These are phyloP conservation scores for Fusarium sp. DNA, from an alignment of 2,329 filamentous ascomycete species.

Conservation along the genomic window DNA sequence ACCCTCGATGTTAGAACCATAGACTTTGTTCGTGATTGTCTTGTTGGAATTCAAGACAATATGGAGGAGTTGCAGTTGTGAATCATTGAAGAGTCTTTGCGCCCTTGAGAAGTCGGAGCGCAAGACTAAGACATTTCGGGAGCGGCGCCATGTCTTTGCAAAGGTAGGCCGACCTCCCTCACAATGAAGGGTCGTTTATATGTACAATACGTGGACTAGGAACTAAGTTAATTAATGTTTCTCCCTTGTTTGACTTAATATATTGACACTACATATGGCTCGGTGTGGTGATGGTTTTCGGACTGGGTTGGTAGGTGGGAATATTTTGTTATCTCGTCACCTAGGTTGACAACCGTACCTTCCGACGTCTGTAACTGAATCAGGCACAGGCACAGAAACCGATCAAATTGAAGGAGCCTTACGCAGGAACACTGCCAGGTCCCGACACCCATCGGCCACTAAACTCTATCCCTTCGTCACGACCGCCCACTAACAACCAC, in stretches of 20 bases:
- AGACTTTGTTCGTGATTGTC: not conserved
- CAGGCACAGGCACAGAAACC: not conserved
- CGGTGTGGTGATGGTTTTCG: not conserved
- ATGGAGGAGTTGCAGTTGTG: not conserved
- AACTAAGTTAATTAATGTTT: slow-evolving; percentile 8
- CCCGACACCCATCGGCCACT: not conserved
- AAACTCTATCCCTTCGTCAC: slow-evolving; percentile 15
- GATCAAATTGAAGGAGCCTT: slow-evolving; percentile 33
- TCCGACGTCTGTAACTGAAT: too few species aligned
- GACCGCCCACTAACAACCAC: slow-evolving; percentile 6
- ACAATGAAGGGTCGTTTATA: slow-evolving; percentile 2
- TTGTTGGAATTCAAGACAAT: not conserved
- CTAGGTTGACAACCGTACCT: not conserved
- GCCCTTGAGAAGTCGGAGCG: slow-evolving; percentile 17
- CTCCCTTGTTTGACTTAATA: slow-evolving; percentile 3
- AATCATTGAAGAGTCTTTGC: slow-evolving; percentile 20
- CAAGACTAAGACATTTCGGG: slow-evolving; percentile 30
- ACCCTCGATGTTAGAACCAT: not conserved
- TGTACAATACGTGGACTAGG: not conserved
- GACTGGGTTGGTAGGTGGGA: not conserved
- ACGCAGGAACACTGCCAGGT: slow-evolving; percentile 35
- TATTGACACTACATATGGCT: slow-evolving; percentile 4
- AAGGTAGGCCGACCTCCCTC: not conserved
- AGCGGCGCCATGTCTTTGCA: slow-evolving; percentile 20
- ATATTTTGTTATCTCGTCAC: not conserved